Conservation (phyloP, 1,139 yeast species). For the Scheffersomyces cryptocercus region DNA sequence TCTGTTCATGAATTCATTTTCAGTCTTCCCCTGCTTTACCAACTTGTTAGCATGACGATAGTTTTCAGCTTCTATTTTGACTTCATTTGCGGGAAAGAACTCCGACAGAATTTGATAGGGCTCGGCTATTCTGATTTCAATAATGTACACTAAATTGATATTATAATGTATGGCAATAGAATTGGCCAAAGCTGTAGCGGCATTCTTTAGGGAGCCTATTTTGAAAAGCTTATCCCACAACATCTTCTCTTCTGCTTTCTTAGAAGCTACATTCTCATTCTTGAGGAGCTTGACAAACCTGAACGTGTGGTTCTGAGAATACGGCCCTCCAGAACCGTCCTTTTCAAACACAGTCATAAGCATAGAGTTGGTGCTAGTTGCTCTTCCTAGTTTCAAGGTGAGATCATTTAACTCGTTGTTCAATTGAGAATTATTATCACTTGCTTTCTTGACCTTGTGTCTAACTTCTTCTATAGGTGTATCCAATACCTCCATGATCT, state of each 20-base stretch:
- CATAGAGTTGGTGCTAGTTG: constrained; percentile 42
- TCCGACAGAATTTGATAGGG: constrained; percentile 38
- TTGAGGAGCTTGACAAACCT: constrained; percentile 36
- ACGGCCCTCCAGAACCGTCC: constrained; percentile 64
- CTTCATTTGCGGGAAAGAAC: constrained; percentile 40
- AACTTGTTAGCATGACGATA: constrained; percentile 41
- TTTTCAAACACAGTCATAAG: constrained; percentile 51
- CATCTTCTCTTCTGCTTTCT: constrained; percentile 11
- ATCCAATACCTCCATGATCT: constrained; percentile 46
- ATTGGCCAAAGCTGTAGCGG: constrained; percentile 43
- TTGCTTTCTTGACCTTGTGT: constrained; percentile 7
- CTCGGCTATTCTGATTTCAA: constrained; percentile 58
- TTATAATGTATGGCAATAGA: constrained; percentile 38
- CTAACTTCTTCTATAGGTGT: constrained; percentile 25
- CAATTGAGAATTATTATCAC: constrained; percentile 2
- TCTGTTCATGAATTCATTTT: constrained; percentile 41
- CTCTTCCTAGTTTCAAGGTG: constrained; percentile 49
- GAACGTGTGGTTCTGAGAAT: constrained; percentile 47
- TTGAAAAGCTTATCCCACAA: constrained; percentile 42
- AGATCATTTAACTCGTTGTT: constrained; percentile 27
- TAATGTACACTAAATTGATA: constrained; percentile 53
- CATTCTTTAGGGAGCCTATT: constrained; percentile 44
- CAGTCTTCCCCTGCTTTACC: constrained; percentile 19
- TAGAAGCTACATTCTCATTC: constrained; percentile 13
- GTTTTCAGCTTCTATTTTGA: constrained; percentile 44